Base-by-base conservation (phyloP, 139 green algal genomes). In the Edaphochlamys debaryana region DNA sequence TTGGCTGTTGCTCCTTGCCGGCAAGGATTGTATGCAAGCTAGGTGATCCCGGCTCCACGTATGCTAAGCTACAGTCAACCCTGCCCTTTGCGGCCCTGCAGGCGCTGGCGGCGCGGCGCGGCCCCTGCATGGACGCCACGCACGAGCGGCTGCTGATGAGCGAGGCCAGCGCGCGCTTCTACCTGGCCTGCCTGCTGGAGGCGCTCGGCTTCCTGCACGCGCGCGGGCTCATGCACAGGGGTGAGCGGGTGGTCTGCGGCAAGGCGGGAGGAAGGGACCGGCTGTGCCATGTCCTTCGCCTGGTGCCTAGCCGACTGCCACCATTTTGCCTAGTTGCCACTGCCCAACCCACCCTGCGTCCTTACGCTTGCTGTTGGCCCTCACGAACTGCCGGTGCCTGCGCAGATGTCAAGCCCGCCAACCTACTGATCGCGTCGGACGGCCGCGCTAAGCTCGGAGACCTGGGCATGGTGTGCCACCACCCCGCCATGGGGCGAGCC, bases 381-480 rank as follows among this genome's bases (percentile, higher is more conserved):
- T n/a, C n/a, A n/a, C n/a, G n/a, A n/a, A n/a, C n/a, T n/a, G n/a
- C n/a, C n/a, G n/a, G n/a, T n/a, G n/a, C n/a, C n/a, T n/a, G 22
- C 54, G 22, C 73, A 80, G 77, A 84, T 17, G 66, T 84, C 27
- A 84, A 84, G 52, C 78, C 66, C 20, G 48, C 64, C 27, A 84
- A 84, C 78, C 34, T 84, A 36, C 52, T 84, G 8, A 32, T 84
- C 0, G 13, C 66, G 4, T 58, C 40, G 4, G 66, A 84, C 66
- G 78, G 78, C 2, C 45, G 48, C 1, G 78, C 78, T 50, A 84
- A 84, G 78, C 78, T 84, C 29, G 78, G 58, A 4, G 78, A 84
- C 52, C 66, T 84, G 48, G 78, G 78, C 78, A 76, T 84, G 78
- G 67, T 62, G 66, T 84, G 78, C 52, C 78, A 84, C 50, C 48